Evolutionary conservation across 306 rosid species (phyloP).

Genomic region (Spatholobus suberectus): DNA sequence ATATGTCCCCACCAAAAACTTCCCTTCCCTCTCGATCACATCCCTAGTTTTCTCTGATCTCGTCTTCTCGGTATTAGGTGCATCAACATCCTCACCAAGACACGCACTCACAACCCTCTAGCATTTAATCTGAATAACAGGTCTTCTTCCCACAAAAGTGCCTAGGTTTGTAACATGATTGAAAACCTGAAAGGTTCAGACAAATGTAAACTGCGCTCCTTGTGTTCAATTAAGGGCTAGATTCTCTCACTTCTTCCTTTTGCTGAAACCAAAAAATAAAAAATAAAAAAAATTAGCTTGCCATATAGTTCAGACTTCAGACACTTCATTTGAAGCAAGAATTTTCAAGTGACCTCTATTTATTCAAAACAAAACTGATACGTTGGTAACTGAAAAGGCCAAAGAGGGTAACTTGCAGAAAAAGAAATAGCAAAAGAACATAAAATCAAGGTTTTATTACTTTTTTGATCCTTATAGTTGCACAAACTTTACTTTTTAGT

Average conservation of each 20-base stretch:
- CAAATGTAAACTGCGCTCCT: slow-evolving; percentile 44
- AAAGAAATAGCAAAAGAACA: not conserved
- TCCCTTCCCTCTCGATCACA: slow-evolving; percentile 73
- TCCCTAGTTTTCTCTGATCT: slow-evolving; percentile 45
- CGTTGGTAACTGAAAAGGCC: not conserved
- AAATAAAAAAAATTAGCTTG: not conserved
- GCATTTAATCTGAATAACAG: not conserved
- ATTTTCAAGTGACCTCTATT: not conserved
- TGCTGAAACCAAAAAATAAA: too few relatives aligned
- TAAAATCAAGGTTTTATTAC: too few relatives aligned
- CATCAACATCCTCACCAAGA: slow-evolving; percentile 47
- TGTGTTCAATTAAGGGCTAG: not conserved
- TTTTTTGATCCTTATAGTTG: too few relatives aligned
- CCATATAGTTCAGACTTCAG: not conserved
- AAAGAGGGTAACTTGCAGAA: not conserved
- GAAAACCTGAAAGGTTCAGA: slow-evolving; percentile 44
- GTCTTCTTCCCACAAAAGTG: not conserved
- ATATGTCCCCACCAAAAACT: slow-evolving; percentile 75
- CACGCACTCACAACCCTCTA: slow-evolving; percentile 36
- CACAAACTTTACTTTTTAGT: too few relatives aligned
- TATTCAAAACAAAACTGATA: not conserved
- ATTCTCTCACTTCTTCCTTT: slow-evolving; percentile 5
- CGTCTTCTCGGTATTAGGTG: slow-evolving; percentile 30
- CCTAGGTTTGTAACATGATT: slow-evolving; percentile 26
- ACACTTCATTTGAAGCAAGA: not conserved